These are phyloP conservation scores for Narthecium ossifragum DNA, from an alignment of 106 monocot species.

Conservation along the genomic window DNA sequence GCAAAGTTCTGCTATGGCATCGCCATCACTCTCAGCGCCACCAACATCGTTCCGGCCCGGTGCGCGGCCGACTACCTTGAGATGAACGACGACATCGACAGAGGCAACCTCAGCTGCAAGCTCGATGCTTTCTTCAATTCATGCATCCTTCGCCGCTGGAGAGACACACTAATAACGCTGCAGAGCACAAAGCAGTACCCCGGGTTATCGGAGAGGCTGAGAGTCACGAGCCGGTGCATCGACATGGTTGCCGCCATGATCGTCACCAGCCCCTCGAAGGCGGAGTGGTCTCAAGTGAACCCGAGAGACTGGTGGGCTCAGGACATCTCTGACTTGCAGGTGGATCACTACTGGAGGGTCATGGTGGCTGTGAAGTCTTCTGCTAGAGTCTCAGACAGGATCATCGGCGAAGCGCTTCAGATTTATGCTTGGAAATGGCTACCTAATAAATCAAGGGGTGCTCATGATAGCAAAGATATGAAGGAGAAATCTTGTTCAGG, in stretches of 20 bases:
- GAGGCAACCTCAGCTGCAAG: conserved; percentile 58
- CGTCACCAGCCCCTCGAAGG: conserved; percentile 13
- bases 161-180: conserved; percentile 56
- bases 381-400: conserved; percentile 27
- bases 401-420: conserved; percentile 50
- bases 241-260: conserved; percentile 42
- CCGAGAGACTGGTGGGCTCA: conserved; percentile 51
- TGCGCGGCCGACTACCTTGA: conserved; percentile 70
- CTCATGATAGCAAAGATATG: neutral
- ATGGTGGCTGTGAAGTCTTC: conserved; percentile 63
- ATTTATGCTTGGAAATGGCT: conserved; percentile 53
- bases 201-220: conserved; percentile 47
- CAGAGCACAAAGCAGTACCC: conserved; percentile 35
- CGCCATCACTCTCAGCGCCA: conserved; percentile 60
- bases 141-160: conserved; percentile 80
- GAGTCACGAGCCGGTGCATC: conserved; percentile 53
- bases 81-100: conserved; percentile 63
- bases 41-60: conserved; percentile 51
- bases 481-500: conserved; percentile 1
- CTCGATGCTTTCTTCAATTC: conserved; percentile 74
- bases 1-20: conserved; percentile 88
- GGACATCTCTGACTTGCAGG: conserved; percentile 52
- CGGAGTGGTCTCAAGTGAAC: conserved; percentile 3
- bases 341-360: conserved; percentile 66
- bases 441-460: conserved; percentile 8